These are phyloP conservation scores for Calocera viscosa DNA, from an alignment of 768 basidiomycete species.

Conservation along the genomic window DNA sequence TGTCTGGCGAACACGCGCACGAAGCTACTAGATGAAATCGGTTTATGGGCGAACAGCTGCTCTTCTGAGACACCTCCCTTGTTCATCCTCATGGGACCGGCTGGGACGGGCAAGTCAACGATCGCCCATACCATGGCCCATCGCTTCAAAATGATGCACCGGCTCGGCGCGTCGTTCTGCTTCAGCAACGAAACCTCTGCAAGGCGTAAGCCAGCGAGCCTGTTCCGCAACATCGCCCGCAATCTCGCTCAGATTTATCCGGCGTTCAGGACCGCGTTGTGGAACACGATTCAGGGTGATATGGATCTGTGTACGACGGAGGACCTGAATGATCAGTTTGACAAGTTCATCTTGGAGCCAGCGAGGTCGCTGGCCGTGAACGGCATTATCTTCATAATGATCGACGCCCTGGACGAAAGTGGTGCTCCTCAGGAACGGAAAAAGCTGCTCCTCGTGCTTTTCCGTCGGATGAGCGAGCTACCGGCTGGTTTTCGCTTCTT, in stretches of 20 bases:
- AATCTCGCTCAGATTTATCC: conserved; percentile 10
- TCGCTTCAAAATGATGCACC: too few relatives aligned
- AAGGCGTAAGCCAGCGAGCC: not conserved
- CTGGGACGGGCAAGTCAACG: too few relatives aligned
- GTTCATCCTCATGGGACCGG: too few relatives aligned
- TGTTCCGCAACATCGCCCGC: conserved; percentile 16
- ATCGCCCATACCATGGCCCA: too few relatives aligned
- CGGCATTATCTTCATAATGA: not conserved
- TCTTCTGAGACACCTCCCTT: too few relatives aligned
- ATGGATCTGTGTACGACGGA: not conserved
- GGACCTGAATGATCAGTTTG: not conserved
- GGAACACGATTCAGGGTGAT: not conserved
- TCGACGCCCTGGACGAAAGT: not conserved
- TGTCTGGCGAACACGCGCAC: too few relatives aligned
- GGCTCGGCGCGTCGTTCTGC: too few relatives aligned
- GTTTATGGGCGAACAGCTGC: too few relatives aligned
- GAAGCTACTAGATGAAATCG: too few relatives aligned
- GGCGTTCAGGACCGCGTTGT: not conserved
- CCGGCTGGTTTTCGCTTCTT: not conserved
- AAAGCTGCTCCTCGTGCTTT: not conserved
- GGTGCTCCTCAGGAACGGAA: not conserved
- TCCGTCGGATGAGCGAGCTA: not conserved
- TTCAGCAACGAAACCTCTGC: conserved; percentile 9
- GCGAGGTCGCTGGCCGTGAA: not conserved
- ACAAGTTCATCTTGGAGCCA: not conserved